Conservation (phyloP, 805 yeast species). For the Saturnispora dispora region DNA sequence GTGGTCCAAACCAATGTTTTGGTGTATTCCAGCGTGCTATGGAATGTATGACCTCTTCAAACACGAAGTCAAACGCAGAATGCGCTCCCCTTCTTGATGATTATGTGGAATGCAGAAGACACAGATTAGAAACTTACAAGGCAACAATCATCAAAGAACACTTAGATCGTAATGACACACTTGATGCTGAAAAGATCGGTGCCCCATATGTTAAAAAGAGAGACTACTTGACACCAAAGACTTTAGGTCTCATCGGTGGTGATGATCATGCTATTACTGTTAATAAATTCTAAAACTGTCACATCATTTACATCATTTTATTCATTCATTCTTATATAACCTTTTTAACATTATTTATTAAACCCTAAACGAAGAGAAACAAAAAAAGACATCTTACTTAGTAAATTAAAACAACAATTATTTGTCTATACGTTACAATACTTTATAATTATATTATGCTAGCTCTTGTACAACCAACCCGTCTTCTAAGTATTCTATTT, state of each 20-base stretch:
- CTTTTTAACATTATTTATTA: background rate
- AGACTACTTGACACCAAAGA: conserved; percentile 31
- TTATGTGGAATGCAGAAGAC: conserved; percentile 32
- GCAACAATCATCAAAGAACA: conserved; percentile 28
- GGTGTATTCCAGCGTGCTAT: conserved; percentile 31
- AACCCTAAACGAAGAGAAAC: too few relatives aligned
- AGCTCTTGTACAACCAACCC: conserved; percentile 5
- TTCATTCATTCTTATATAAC: conserved; percentile 3
- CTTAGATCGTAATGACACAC: conserved; percentile 20
- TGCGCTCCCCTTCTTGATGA: conserved; percentile 28
- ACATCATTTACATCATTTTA: background rate
- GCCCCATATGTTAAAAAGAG: conserved; percentile 33
- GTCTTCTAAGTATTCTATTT: background rate
- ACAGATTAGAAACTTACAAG: conserved; percentile 29
- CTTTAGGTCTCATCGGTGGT: conserved; percentile 30
- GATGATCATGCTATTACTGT: conserved; percentile 26
- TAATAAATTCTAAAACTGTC: conserved; percentile 15
- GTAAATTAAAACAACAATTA: background rate
- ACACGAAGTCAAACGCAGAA: conserved; percentile 24
- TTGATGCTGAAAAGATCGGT: conserved; percentile 26
- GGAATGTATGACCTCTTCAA: conserved; percentile 30
- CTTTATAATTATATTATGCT: background rate
- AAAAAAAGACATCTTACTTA: background rate
- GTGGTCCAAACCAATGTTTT: conserved; percentile 33
- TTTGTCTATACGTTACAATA: background rate